phyloP scores from a whole-genome alignment of 345 rosid species.

The Microcos paniculata region DNA sequence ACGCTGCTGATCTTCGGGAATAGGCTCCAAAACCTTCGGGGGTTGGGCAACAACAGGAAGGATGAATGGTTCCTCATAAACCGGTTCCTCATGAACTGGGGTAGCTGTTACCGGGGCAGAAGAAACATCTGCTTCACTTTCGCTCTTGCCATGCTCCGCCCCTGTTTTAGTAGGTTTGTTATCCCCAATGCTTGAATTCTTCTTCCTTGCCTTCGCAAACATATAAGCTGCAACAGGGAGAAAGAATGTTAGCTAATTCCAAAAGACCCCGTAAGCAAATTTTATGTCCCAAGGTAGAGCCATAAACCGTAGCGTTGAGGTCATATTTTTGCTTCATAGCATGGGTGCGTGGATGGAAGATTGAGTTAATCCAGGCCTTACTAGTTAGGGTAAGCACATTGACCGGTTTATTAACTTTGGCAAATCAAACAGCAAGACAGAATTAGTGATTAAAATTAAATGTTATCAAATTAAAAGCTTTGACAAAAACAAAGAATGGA shows the following conservation, averaged over 20 bases:
- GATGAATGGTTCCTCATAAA: slow-evolving; percentile 23
- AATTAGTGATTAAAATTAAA: background rate
- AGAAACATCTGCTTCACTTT: slow-evolving; percentile 23
- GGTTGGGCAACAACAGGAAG: slow-evolving; percentile 31
- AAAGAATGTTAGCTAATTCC: slow-evolving; percentile 4
- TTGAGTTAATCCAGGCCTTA: background rate
- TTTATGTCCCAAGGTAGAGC: background rate
- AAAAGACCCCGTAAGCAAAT: background rate
- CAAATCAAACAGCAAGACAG: background rate
- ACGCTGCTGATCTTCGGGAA: slow-evolving; percentile 67
- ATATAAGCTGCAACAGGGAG: slow-evolving; percentile 54
- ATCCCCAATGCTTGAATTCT: slow-evolving; percentile 20
- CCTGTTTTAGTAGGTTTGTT: slow-evolving; percentile 29
- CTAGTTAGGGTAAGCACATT: background rate
- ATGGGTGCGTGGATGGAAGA: background rate
- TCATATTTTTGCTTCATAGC: background rate
- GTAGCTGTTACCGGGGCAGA: slow-evolving; percentile 18
- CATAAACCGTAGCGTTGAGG: background rate
- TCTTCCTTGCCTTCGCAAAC: slow-evolving; percentile 53
- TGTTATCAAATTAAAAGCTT: background rate
- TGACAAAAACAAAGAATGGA: background rate
- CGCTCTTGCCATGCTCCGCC: slow-evolving; percentile 25
- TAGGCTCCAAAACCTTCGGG: slow-evolving; percentile 40
- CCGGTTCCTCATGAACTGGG: slow-evolving; percentile 21
- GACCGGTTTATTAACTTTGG: background rate